Base-by-base conservation (phyloP, 2,329 filamentous ascomycete species). In the Amphichorda felina region DNA sequence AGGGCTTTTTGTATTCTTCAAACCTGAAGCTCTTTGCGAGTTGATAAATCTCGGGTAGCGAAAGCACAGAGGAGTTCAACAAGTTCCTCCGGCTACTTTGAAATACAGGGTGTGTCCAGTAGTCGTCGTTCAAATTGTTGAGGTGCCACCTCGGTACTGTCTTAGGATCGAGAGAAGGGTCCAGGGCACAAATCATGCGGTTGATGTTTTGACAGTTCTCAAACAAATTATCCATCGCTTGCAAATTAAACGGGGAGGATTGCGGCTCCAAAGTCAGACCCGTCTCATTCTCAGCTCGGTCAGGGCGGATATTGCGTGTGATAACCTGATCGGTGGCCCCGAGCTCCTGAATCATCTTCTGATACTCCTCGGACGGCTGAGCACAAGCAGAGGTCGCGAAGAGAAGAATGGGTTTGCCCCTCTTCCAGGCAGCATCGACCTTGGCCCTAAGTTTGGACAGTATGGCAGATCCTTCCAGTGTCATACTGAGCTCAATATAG, bases 401-500 rank as follows among this genome's bases (percentile, higher is more conserved):
- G 14, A 95, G 68, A 37, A 88, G 70, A 35, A 94, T 70, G 40
- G 72, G 73, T 44, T 78, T 71, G 4, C 87, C 87, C 27, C 74
- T 68, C 36, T 70, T 68, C 65, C 88, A 82, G 39, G 79, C 70
- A 40, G 73, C 71, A 46, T 88, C 79, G 18, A 94, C 74, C 6
- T 82, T 65, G 33, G 73, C 70, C 36, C 83, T 76, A 10, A 98
- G 60, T 39, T 79, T 75, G 28, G 67, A 62, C 7, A 95, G 60
- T 22, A 96, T 71, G 16, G 72, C 68, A 2, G 72, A 66, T 9
- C 86, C 85, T 39, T 85, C 76, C 5, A 70, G 55, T 1, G 82
- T 79, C 49, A 72, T 71, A 46, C 70, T 75, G 8, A 98, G 66
- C 43, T 93, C 84, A 36, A 82, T 76, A 48, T 86, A 82, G 52